These are phyloP conservation scores for Pezicula radicicola DNA, from an alignment of 2,329 filamentous ascomycete species.

Conservation along the genomic window DNA sequence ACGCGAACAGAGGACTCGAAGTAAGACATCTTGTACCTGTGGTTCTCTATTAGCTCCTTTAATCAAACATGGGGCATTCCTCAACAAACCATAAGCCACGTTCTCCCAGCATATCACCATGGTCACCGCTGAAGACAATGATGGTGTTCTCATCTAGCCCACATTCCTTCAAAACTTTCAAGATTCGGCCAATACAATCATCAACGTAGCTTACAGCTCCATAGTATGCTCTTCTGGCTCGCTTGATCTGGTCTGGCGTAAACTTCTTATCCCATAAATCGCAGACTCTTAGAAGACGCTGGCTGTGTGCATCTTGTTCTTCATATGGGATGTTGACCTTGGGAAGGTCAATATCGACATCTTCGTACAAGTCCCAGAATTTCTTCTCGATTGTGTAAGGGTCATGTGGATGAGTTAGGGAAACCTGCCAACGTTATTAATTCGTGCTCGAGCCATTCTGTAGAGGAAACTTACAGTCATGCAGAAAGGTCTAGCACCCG, in stretches of 20 bases:
- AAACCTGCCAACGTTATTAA: constrained; percentile 48
- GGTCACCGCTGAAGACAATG: constrained; percentile 88
- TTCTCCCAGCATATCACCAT: constrained; percentile 95
- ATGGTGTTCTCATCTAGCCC: constrained; percentile 82
- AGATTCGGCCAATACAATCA: constrained; percentile 81
- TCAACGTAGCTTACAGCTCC: constrained; percentile 93
- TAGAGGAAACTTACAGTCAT: constrained; percentile 56
- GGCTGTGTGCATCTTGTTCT: constrained; percentile 81
- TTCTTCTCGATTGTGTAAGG: constrained; percentile 92
- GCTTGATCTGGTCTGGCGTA: constrained; percentile 80
- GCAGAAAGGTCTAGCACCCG: constrained; percentile 72
- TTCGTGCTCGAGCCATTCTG: not conserved
- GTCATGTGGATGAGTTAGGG: constrained; percentile 91
- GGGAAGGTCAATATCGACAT: constrained; percentile 81
- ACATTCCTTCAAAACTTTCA: constrained; percentile 75
- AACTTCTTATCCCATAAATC: constrained; percentile 84
- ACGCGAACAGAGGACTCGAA: constrained; percentile 90
- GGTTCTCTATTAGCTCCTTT: not conserved
- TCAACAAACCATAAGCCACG: constrained; percentile 70
- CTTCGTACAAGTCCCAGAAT: constrained; percentile 91
- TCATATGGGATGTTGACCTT: constrained; percentile 75
- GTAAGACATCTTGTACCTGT: constrained; percentile 92
- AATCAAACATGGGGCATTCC: not conserved
- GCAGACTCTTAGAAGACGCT: constrained; percentile 81
- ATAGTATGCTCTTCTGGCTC: constrained; percentile 85